These are phyloP conservation scores for Stentor roeselii DNA, from an alignment of 73 alveolate genomes.

Conservation along the genomic window DNA sequence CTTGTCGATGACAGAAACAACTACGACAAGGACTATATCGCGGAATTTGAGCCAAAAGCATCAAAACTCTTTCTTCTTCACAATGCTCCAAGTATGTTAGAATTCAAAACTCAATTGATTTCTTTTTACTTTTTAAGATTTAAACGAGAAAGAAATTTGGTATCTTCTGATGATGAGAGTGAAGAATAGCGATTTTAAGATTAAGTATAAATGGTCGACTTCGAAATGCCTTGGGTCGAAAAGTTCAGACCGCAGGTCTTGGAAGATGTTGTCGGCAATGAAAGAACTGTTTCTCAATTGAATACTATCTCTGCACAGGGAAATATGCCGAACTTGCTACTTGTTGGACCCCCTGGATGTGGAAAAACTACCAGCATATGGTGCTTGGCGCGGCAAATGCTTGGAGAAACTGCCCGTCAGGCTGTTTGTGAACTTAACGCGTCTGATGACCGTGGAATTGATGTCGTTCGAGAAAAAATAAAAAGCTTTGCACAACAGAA, in stretches of 20 bases:
- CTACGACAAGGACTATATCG: too few species aligned
- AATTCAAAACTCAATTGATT: too few species aligned
- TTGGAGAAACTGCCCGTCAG: slow-evolving; percentile 78
- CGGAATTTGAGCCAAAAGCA: too few species aligned
- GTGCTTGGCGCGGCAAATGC: slow-evolving; percentile 95
- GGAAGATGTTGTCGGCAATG: slow-evolving; percentile 94
- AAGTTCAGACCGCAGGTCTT: slow-evolving; percentile 89
- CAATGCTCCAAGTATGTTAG: too few species aligned
- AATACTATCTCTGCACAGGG: slow-evolving; percentile 93
- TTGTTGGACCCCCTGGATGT: slow-evolving; percentile 99
- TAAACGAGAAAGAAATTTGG: too few species aligned
- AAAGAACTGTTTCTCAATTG: slow-evolving; percentile 82
- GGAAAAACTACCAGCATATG: slow-evolving; percentile 98
- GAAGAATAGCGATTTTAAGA: too few species aligned
- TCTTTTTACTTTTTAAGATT: too few species aligned
- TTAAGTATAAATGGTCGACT: slow-evolving; percentile 47
- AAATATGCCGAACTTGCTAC: slow-evolving; percentile 93
- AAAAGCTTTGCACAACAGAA: slow-evolving; percentile 98
- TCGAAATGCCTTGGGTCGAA: slow-evolving; percentile 86
- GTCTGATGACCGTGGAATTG: slow-evolving; percentile 97
- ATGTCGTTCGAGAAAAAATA: slow-evolving; percentile 97
- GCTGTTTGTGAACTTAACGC: slow-evolving; percentile 84
- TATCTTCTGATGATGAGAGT: too few species aligned
- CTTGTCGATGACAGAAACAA: too few species aligned
- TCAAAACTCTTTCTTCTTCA: too few species aligned